Evolutionary conservation across 495 filamentous ascomycete species (phyloP).

Genomic region (Annulohypoxylon stygium): DNA sequence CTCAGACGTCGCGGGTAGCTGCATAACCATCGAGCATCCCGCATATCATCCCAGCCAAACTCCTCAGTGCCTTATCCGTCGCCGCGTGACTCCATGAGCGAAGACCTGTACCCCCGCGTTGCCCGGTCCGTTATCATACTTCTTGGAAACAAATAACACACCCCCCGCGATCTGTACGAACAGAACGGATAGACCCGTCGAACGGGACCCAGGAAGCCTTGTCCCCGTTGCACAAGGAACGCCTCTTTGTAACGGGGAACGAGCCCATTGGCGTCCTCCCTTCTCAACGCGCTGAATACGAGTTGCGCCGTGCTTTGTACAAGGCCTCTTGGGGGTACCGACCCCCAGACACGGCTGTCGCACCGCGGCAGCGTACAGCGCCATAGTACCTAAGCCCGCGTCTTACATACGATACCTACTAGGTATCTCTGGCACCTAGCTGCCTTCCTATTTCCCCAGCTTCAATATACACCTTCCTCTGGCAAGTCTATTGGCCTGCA

Average conservation of each 20-base stretch:
- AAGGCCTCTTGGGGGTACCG: constrained; percentile 46
- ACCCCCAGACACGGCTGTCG: constrained; percentile 50
- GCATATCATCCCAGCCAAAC: constrained; percentile 54
- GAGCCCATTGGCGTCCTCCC: constrained; percentile 60
- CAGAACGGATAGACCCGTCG: constrained; percentile 48
- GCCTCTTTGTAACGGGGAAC: constrained; percentile 59
- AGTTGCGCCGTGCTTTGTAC: constrained; percentile 49
- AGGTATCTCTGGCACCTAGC: constrained; percentile 48
- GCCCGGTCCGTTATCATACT: constrained; percentile 49
- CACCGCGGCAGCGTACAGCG: constrained; percentile 54
- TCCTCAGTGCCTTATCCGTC: constrained; percentile 61
- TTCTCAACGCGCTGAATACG: constrained; percentile 52
- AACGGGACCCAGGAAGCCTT: constrained; percentile 45
- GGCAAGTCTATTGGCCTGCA: constrained; percentile 48
- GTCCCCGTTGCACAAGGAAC: constrained; percentile 59
- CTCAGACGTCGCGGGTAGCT: constrained; percentile 55
- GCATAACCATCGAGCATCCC: constrained; percentile 55
- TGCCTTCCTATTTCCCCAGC: constrained; percentile 26
- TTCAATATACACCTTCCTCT: constrained; percentile 45
- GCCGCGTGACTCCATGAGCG: constrained; percentile 60
- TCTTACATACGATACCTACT: constrained; percentile 52
- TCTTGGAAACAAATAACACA: constrained; percentile 54
- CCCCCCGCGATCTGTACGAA: constrained; percentile 55
- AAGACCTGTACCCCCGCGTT: constrained; percentile 50
- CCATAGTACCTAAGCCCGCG: constrained; percentile 49